A percentile compares a stretch with the other conserved stretches of the same genome.
These are phyloP conservation scores for Fusarium longipes DNA, from an alignment of 2,329 filamentous ascomycete species.

Conservation along the genomic window DNA sequence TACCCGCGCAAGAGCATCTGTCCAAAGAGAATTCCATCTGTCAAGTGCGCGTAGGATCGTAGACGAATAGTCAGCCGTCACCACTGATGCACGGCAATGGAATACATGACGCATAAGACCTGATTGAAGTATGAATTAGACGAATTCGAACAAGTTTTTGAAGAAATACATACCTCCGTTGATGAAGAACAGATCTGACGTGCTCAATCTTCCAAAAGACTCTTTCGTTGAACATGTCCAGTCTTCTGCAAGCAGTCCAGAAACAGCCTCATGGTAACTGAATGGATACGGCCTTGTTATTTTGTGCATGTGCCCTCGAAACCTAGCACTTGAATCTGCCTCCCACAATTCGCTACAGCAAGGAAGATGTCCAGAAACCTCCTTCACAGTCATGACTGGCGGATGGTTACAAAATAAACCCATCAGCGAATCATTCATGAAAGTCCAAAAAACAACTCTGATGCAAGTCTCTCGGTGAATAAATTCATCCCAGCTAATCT, in stretches of 20 bases:
- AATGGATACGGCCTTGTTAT: not conserved
- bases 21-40: constrained; percentile 33
- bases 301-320: not conserved
- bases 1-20: not conserved
- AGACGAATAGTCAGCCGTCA: not conserved
- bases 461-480: constrained; percentile 30
- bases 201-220: not conserved
- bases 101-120: constrained; percentile 19
- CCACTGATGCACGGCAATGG: constrained; percentile 12
- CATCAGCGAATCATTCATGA: constrained; percentile 16
- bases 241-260: constrained; percentile 8
- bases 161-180: not conserved
- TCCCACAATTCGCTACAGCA: constrained; percentile 29
- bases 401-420: constrained; percentile 26
- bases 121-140: not conserved
- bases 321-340: not conserved
- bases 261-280: not conserved
- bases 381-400: constrained; percentile 12
- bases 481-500: constrained; percentile 12
- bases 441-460: constrained; percentile 29
- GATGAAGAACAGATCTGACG: constrained; percentile 7
- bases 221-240: not conserved
- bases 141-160: accelerated
- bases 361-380: constrained; percentile 32
- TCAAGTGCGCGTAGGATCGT: constrained; percentile 8